Conservation (phyloP, 2,329 filamentous ascomycete genomes). For the Phyllosticta paracitricarpa region DNA sequence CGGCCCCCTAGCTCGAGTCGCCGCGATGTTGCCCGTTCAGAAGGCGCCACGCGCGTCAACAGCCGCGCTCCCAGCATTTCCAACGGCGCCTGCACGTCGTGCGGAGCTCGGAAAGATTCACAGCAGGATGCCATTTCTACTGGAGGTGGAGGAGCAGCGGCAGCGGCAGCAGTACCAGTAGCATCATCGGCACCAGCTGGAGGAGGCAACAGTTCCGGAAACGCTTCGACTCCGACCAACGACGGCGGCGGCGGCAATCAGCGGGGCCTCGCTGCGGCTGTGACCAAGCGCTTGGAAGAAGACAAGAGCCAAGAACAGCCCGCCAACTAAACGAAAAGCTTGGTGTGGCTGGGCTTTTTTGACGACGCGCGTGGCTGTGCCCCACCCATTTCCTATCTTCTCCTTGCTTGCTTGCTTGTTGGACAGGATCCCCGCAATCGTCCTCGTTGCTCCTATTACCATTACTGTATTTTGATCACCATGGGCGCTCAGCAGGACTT, state of each 20-base stretch:
- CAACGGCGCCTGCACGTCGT: not conserved
- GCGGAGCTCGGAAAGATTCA: not conserved
- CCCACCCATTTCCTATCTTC: not conserved
- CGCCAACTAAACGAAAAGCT: not conserved
- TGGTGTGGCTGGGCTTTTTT: not conserved
- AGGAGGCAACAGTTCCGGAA: not conserved
- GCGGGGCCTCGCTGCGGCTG: slow-evolving; percentile 7
- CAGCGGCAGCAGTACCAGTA: not conserved
- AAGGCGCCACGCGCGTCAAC: slow-evolving; percentile 17
- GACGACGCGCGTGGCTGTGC: not conserved
- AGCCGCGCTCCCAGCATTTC: slow-evolving; percentile 14
- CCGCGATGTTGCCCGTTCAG: not conserved
- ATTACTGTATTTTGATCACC: not conserved
- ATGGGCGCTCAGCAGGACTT: not conserved
- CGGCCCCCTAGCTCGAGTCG: not conserved
- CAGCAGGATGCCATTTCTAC: not conserved
- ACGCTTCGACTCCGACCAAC: not conserved
- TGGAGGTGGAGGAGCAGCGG: not conserved
- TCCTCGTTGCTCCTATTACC: too few relatives aligned
- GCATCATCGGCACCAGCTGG: not conserved
- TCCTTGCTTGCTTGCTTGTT: not conserved
- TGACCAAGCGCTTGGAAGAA: slow-evolving; percentile 1
- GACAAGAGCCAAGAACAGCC: not conserved
- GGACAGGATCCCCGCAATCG: not conserved
- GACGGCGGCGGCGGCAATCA: not conserved